Conservation (phyloP, 73 alveolate species). For the Tetrahymena elliotti region DNA sequence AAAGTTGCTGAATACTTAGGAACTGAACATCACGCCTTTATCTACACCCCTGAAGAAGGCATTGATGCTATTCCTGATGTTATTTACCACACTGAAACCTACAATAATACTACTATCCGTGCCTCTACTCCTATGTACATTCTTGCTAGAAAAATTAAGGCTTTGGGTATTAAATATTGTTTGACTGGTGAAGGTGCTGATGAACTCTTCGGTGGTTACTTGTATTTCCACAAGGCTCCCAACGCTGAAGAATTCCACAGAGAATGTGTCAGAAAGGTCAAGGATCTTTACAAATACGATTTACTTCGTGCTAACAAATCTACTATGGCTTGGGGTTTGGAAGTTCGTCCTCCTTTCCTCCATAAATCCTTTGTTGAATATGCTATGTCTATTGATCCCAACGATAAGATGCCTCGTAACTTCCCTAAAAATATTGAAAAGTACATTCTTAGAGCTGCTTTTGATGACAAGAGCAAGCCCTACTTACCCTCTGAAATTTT, state of each 20-base stretch:
- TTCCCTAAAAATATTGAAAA: constrained; percentile 47
- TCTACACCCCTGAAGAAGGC: constrained; percentile 73
- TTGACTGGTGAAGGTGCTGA: constrained; percentile 71
- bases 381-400: constrained; percentile 45
- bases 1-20: constrained; percentile 65
- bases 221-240: constrained; percentile 77
- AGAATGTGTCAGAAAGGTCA: constrained; percentile 41
- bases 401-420: constrained; percentile 26
- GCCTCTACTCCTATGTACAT: constrained; percentile 86
- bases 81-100: constrained; percentile 74
- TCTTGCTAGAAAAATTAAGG: constrained; percentile 66
- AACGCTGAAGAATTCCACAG: constrained; percentile 46
- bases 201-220: constrained; percentile 67
- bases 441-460: constrained; percentile 59
- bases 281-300: constrained; percentile 45
- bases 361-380: constrained; percentile 64
- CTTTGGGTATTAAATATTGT: constrained; percentile 42
- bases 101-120: constrained; percentile 71
- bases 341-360: constrained; percentile 78
- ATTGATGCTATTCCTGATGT: constrained; percentile 70
- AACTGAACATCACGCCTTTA: constrained; percentile 65
- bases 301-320: constrained; percentile 42
- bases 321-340: constrained; percentile 51
- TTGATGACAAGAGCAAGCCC: constrained; percentile 57
- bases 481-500: constrained; percentile 66